A percentile compares a stretch with the other conserved stretches of the same genome.
phyloP scores from a whole-genome alignment of 441 rosid genomes.

The California macrophylla region DNA sequence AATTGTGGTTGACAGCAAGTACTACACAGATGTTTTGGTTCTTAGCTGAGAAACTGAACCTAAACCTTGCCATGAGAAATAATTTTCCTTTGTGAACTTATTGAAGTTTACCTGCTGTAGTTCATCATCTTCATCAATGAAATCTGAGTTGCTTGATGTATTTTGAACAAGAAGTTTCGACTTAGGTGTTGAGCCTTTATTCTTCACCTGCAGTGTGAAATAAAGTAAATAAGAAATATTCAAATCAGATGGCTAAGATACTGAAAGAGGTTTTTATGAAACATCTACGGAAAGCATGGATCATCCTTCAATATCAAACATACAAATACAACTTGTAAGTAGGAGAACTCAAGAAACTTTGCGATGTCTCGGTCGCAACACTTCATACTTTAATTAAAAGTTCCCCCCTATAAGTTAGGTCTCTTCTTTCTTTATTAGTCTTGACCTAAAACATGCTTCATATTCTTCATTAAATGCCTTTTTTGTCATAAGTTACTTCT shows the following conservation, averaged over 20 bases:
- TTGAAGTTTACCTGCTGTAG: conserved; percentile 37
- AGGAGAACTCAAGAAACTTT: no score
- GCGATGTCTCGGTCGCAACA: no score
- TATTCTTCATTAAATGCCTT: no score
- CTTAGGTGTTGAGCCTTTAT: conserved; percentile 28
- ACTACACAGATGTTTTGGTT: neutral
- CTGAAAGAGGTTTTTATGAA: neutral
- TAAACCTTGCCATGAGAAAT: neutral
- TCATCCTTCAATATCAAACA: neutral
- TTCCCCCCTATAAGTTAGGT: no score
- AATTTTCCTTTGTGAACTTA: neutral
- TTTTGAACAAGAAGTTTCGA: conserved; percentile 27
- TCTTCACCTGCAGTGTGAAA: conserved; percentile 27
- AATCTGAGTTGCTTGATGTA: conserved; percentile 22
- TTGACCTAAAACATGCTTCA: no score
- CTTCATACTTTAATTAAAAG: no score
- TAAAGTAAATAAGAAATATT: neutral
- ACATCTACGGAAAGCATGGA: neutral
- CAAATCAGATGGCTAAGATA: neutral
- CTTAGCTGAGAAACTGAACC: neutral
- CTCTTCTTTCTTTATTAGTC: no score
- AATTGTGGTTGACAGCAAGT: neutral
- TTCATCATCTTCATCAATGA: conserved; percentile 36
- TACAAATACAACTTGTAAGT: no score
- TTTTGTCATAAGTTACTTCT: no score